Evolutionary conservation across 306 rosid species (phyloP), one percentile per base, ranked within the genome.

Genomic region (Malus sieversii): DNA sequence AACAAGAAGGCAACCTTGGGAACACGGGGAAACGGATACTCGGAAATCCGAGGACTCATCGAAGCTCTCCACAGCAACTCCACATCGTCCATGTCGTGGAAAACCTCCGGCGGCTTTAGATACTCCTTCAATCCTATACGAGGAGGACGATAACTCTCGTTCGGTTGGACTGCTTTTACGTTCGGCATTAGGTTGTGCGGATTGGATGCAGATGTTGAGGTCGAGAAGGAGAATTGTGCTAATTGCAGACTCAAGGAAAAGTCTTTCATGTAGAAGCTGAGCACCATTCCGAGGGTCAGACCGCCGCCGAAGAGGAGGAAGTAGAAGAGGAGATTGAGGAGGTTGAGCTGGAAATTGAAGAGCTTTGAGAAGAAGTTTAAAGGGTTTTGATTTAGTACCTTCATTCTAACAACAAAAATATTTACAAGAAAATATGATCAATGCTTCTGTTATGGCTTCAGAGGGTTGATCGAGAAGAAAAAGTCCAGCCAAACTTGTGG

Each of bases 41-140:
- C 66, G 0, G 55, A 29, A 22, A 89, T 89, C 84, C 68, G 75
- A 6, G 96, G 77, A 62, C 35, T 75, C 92, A 86, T 68, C 14
- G 98, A 93, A 80, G 96, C 98, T 80, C 96, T 90, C 98, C 98
- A 93, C 8, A 91, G 75, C 82, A 91, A 68, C 74, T 93, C 97
- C 19, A 77, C 78, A 1, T 93, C 97, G 9, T 82, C 75, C 98
- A 93, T 91, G 27, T 85, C 92, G 69, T 91, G 96, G 83, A 59
- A 25, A n/a, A 82, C 79, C 16, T 14, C 48, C 6, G 96, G 88
- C 33, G 86, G 85, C 78, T 85, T 76, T 53, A 92, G 78, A 20
- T 74, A 90, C 10, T 83, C 85, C 73, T 64, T 76, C 82, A 92
- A 78, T 66, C 88, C 96, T 6, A 82, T 62, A 44, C 44, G 92